These are phyloP conservation scores for Clarireedia monteithiana DNA, from an alignment of 2,329 filamentous ascomycete species.

Conservation along the genomic window DNA sequence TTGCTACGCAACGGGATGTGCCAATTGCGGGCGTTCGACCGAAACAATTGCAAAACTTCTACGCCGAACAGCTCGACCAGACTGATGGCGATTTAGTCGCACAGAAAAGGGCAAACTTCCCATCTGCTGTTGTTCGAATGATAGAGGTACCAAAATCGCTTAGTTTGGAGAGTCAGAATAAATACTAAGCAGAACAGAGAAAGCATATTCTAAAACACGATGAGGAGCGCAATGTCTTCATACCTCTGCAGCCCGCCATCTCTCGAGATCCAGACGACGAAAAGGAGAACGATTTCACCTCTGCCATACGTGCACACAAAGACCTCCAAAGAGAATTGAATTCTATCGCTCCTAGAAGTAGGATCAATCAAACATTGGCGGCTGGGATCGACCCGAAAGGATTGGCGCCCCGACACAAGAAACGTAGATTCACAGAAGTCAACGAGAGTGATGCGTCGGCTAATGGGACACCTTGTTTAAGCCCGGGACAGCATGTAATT, in stretches of 20 bases:
- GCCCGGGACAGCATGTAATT: background rate
- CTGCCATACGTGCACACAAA: background rate
- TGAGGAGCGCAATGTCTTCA: background rate
- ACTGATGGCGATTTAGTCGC: background rate
- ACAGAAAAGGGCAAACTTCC: background rate
- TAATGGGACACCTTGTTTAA: background rate
- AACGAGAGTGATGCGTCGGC: constrained; percentile 4
- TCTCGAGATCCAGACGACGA: background rate
- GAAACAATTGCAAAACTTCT: background rate
- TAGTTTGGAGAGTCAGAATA: background rate
- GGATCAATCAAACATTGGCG: background rate
- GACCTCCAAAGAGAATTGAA: too few species aligned
- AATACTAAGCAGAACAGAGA: background rate
- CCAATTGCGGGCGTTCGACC: background rate
- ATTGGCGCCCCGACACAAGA: background rate
- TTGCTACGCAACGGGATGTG: background rate
- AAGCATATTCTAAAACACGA: background rate
- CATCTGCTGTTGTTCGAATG: background rate
- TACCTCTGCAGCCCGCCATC: background rate
- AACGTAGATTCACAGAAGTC: constrained; percentile 2
- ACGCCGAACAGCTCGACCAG: constrained; percentile 1
- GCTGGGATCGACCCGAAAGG: constrained; percentile 4
- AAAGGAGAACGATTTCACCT: background rate
- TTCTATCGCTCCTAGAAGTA: background rate
- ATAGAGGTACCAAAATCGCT: background rate